Conservation (phyloP, 345 rosid species). For the Pugionium cornutum region DNA sequence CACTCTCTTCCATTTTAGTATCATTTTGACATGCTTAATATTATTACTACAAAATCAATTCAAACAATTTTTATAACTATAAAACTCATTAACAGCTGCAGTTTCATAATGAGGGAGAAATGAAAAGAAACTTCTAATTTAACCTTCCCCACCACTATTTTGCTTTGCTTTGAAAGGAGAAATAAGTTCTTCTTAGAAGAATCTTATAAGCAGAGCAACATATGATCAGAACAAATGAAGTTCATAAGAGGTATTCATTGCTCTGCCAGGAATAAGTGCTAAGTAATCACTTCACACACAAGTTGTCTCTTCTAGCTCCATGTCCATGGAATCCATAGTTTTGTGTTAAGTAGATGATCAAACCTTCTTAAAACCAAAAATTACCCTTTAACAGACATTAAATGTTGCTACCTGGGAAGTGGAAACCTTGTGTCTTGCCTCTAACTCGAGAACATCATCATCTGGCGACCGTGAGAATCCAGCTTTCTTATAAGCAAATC, state of each 20-base stretch:
- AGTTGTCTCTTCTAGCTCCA: background rate
- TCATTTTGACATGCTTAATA: constrained; percentile 26
- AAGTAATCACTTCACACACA: constrained; percentile 1
- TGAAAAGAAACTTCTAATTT: background rate
- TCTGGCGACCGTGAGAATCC: too few relatives aligned
- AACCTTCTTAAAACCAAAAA: background rate
- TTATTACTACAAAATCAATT: too few relatives aligned
- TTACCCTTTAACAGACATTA: background rate
- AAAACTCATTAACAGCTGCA: too few relatives aligned
- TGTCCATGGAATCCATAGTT: constrained; percentile 1
- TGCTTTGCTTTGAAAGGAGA: too few relatives aligned
- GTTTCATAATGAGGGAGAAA: too few relatives aligned
- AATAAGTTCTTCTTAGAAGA: constrained; percentile 17
- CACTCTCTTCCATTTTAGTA: constrained; percentile 40
- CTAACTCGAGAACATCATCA: constrained; percentile 24
- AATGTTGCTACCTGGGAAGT: constrained; percentile 50
- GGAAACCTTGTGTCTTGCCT: constrained; percentile 38
- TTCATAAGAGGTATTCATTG: constrained; percentile 8
- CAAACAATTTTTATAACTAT: too few relatives aligned
- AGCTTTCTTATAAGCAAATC: too few relatives aligned
- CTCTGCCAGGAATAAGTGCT: background rate
- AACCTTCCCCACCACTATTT: too few relatives aligned
- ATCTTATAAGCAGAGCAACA: background rate
- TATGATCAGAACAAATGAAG: constrained; percentile 10
- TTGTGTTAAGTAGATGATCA: background rate